Base-by-base conservation (phyloP, 2,329 filamentous ascomycete species). In the Aspergillus thermomutatus region DNA sequence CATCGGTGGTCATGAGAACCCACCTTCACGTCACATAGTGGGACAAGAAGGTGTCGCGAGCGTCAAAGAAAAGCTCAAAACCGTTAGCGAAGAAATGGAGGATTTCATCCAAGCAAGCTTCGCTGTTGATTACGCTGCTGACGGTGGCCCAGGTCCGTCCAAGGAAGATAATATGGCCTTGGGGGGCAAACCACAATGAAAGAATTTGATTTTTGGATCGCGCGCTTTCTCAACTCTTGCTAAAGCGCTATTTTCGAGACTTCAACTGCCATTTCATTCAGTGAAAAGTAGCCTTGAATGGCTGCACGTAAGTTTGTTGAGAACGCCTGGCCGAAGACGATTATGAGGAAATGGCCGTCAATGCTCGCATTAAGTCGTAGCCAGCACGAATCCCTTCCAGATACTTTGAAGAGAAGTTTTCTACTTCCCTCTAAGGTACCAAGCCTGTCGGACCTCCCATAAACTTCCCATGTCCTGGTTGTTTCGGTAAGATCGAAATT, bases 61-160 rank as follows among this genome's bases (percentile, higher is more conserved):
- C 43, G 93, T 97, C 41, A 95, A 93, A 72, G 94, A 97, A 76
- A 97, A 97, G 77, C 79, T 99, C 55, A 96, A 95, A 78, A 97
- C 92, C 1, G 91, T 97, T 2, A 96, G 91, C 61, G 92, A 97
- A 72, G 94, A 97, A 77, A 78, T 97, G 55, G 94, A 97, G 73
- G 94, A 97, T 64, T 97, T 97, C 74, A 88, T 96, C 27, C 91
- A 96, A 66, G 88, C 92, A 26, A 97, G 92, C 67, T 82, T 89
- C 62, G 88, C 90, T 0, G 92, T 94, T 17, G 92, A 96, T 71
- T 74, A 76, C 57, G 69, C 68, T 41, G 63, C 62, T 34, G 69
- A 74, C 59, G 66, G 65, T 57, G 60, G 65, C 31, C 59, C 50
- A 47, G 64, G 61, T 50, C 49, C 56, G 8, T 57, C 57, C 45